phyloP scores from a whole-genome alignment of 1,284 basidiomycete species.

The Ceratobasidium sp. region DNA sequence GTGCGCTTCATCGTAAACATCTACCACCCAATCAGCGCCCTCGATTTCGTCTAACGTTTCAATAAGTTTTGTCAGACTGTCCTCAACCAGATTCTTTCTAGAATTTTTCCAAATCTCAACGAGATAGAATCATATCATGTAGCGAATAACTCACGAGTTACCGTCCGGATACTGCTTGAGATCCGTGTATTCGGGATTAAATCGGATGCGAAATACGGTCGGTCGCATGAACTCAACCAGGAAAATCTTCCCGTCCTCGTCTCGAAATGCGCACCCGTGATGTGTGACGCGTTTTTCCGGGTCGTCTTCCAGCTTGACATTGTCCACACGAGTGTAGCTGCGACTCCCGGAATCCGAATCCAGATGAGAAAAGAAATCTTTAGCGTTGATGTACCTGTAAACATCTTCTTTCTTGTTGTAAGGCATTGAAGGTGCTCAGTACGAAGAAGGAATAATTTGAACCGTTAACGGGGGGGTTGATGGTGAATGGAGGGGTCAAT shows the following conservation, averaged over 20 bases:
- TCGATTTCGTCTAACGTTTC: constrained; percentile 16
- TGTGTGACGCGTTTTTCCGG: neutral
- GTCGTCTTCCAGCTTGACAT: neutral
- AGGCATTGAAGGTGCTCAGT: too few species aligned
- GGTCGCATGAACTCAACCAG: constrained; percentile 17
- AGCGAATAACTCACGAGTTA: constrained; percentile 2
- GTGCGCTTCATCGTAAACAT: too few species aligned
- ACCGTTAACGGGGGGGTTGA: too few species aligned
- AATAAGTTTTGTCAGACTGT: neutral
- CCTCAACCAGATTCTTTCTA: constrained; percentile 19
- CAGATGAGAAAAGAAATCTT: constrained; percentile 6
- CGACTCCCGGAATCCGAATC: neutral
- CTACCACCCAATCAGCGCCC: neutral
- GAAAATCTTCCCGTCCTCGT: neutral
- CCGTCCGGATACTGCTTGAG: constrained; percentile 4
- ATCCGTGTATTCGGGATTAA: neutral
- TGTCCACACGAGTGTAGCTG: constrained; percentile 1
- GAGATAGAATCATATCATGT: too few species aligned
- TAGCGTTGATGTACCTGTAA: constrained; percentile 10
- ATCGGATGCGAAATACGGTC: constrained; percentile 17
- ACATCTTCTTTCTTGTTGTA: constrained; percentile 2
- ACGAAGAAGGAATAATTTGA: too few species aligned
- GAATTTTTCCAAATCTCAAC: too few species aligned
- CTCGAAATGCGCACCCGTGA: constrained; percentile 8
- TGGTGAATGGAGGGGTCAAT: too few species aligned